These are phyloP conservation scores for Fimicolochytrium jonesii DNA, from an alignment of 192 early-diverging fungal species.

Conservation along the genomic window DNA sequence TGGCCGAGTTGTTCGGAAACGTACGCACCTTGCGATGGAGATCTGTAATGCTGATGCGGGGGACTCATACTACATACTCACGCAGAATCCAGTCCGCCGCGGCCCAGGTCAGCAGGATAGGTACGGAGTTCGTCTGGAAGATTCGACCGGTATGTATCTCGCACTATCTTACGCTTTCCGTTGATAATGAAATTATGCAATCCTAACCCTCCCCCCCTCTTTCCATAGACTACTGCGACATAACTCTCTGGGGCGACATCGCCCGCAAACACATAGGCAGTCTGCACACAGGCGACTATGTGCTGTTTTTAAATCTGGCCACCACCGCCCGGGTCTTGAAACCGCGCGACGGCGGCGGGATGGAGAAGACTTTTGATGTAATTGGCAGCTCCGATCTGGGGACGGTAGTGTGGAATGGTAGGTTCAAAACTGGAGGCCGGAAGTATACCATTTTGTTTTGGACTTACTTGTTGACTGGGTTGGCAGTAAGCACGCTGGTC, in stretches of 20 bases:
- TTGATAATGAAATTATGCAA: neutral
- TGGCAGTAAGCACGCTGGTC: neutral
- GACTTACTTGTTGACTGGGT: too few relatives aligned
- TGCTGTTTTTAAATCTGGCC: neutral
- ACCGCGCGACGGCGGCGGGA: too few relatives aligned
- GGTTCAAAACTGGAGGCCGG: neutral
- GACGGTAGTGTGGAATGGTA: constrained; percentile 9
- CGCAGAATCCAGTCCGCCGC: neutral
- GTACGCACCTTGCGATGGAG: neutral
- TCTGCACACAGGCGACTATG: neutral
- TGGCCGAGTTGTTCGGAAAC: constrained; percentile 3
- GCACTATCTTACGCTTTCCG: neutral
- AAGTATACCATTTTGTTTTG: neutral
- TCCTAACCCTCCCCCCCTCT: neutral
- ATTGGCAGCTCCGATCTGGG: neutral
- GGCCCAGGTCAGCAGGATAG: neutral
- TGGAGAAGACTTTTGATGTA: constrained; percentile 1
- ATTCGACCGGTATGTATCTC: neutral
- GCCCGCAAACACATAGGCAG: neutral
- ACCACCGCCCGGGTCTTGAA: neutral
- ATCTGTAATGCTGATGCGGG: neutral
- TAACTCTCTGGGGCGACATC: constrained; percentile 14
- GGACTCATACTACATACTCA: neutral
- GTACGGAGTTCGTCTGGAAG: constrained; percentile 4
- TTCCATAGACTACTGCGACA: neutral